Conservation (phyloP, 768 basidiomycete genomes). For the Phylloporus arenicola region DNA sequence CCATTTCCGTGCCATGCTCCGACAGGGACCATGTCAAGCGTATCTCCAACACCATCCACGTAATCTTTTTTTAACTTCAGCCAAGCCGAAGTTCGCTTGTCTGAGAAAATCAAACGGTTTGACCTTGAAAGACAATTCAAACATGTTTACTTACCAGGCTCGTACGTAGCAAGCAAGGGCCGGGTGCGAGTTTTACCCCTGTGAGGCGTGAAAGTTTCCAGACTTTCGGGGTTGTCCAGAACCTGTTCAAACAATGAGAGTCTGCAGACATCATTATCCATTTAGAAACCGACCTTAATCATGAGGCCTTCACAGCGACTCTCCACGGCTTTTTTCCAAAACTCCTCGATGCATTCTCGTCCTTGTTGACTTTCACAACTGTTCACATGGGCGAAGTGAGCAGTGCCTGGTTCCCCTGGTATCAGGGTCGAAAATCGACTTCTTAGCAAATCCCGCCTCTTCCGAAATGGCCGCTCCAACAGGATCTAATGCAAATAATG, state of each 20-base stretch:
- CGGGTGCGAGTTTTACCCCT: slow-evolving; percentile 48
- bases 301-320: slow-evolving; percentile 89
- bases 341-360: slow-evolving; percentile 58
- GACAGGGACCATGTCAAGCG: slow-evolving; percentile 64
- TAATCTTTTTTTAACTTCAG: slow-evolving; percentile 93
- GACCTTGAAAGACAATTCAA: not conserved
- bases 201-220: slow-evolving; percentile 32
- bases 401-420: slow-evolving; percentile 41
- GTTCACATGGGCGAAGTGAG: slow-evolving; percentile 70
- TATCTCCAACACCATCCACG: slow-evolving; percentile 72
- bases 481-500: slow-evolving; percentile 47
- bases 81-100: slow-evolving; percentile 85
- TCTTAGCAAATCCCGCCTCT: slow-evolving; percentile 62
- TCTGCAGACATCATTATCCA: not conserved
- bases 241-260: slow-evolving; percentile 40
- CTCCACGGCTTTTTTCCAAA: slow-evolving; percentile 71
- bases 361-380: slow-evolving; percentile 63
- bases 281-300: slow-evolving; percentile 60
- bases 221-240: slow-evolving; percentile 49
- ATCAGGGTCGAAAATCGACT: slow-evolving; percentile 51
- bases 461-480: slow-evolving; percentile 62
- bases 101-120: slow-evolving; percentile 25
- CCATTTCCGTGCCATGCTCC: slow-evolving; percentile 91
- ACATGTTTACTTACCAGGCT: slow-evolving; percentile 46
- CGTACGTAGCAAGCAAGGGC: slow-evolving; percentile 79